phyloP scores from a whole-genome alignment of 129 eudicot genomes.

The Sambucus nigra region DNA sequence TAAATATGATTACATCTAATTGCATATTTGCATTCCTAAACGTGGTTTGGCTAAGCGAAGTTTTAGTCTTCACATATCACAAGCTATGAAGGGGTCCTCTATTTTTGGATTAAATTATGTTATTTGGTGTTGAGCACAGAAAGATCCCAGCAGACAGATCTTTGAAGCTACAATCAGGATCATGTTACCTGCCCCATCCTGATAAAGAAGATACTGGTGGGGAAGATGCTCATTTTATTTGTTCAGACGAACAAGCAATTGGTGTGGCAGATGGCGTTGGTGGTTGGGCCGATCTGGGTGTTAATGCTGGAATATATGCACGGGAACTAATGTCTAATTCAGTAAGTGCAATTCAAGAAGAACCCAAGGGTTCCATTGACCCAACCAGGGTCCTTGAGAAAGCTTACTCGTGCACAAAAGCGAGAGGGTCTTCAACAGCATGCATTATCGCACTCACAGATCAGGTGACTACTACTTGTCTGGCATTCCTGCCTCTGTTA shows the following conservation, averaged over 20 bases:
- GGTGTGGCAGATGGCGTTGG: conserved; percentile 99
- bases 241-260: conserved; percentile 65
- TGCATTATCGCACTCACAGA: conserved; percentile 84
- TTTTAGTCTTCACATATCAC: no score
- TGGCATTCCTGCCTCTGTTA: not conserved
- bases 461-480: conserved; percentile 34
- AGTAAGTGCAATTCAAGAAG: conserved; percentile 74
- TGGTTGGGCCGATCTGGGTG: conserved; percentile 92
- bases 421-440: conserved; percentile 90
- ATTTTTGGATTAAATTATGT: not conserved
- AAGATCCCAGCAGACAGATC: conserved; percentile 32
- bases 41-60: no score
- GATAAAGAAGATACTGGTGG: conserved; percentile 97
- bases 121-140: conserved; percentile 28
- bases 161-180: conserved; percentile 66
- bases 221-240: conserved; percentile 90
- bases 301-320: conserved; percentile 79
- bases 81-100: not conserved
- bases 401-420: conserved; percentile 72
- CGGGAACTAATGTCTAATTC: conserved; percentile 89
- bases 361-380: conserved; percentile 79
- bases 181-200: conserved; percentile 94
- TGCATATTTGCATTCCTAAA: no score
- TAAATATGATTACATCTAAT: no score
- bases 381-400: conserved; percentile 88